phyloP scores from a whole-genome alignment of 495 filamentous ascomycete genomes.

The Aspergillus funiculosus region DNA sequence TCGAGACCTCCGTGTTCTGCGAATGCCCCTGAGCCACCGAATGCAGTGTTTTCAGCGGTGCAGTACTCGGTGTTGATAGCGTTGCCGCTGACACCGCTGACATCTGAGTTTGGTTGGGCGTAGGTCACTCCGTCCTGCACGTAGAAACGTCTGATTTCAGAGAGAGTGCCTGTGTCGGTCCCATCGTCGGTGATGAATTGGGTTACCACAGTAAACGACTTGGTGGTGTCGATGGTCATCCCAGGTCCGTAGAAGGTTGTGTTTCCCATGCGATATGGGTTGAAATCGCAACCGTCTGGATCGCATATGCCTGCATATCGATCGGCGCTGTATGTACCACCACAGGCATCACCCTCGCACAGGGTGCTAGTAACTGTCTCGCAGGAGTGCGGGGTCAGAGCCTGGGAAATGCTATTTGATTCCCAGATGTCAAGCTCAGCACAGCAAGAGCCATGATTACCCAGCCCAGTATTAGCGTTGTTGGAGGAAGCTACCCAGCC shows the following conservation, averaged over 20 bases:
- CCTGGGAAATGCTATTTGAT: constrained; percentile 52
- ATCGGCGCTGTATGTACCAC: constrained; percentile 33
- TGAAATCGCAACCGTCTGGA: constrained; percentile 71
- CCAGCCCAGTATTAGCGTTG: constrained; percentile 53
- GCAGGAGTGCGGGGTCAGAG: constrained; percentile 60
- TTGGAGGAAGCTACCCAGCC: constrained; percentile 50
- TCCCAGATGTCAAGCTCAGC: constrained; percentile 69
- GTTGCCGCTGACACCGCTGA: constrained; percentile 47
- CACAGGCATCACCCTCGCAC: constrained; percentile 54
- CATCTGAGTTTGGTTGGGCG: constrained; percentile 48
- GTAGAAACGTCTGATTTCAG: constrained; percentile 63
- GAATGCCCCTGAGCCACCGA: constrained; percentile 55
- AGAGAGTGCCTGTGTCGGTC: constrained; percentile 46
- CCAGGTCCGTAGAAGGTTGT: constrained; percentile 55
- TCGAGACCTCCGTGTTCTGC: constrained; percentile 50
- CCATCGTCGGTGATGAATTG: constrained; percentile 56
- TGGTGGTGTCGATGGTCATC: constrained; percentile 55
- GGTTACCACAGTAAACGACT: constrained; percentile 59
- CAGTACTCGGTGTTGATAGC: constrained; percentile 58
- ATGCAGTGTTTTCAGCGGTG: constrained; percentile 47
- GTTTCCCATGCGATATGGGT: constrained; percentile 62
- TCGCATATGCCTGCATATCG: constrained; percentile 56
- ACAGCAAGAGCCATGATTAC: constrained; percentile 58
- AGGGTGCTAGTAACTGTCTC: constrained; percentile 44
- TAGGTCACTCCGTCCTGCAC: constrained; percentile 61